Base-by-base conservation (phyloP, 2,329 filamentous ascomycete species). In the Aspergillus sp. region DNA sequence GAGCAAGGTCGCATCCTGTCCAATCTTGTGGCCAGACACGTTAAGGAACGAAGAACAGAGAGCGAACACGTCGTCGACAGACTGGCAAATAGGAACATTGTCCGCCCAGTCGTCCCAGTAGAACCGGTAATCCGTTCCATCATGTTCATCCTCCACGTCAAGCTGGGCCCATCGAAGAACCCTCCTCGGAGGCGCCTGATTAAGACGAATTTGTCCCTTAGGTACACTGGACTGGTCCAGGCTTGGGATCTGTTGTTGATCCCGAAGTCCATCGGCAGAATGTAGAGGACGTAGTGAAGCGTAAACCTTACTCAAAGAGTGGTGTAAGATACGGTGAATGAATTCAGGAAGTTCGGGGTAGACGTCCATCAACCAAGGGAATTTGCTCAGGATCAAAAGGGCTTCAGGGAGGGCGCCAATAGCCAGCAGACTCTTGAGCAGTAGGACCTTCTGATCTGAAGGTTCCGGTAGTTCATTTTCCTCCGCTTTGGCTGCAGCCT, bases 81-180 rank as follows among this genome's bases (percentile, higher is more conserved):
- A 86, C 64, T 95, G 90, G 62, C 93, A 98, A 17, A 95, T 73
- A 0, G 93, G 94, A 41, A 98, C 78, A 54, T 93, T 95, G 67
- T 97, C 91, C 2, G 84, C 79, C 93, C 93, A 98, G 58, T 97
- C 93, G 50, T 95, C 90, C 84, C 93, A 96, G 67, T 98, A 98
- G 64, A 94, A 97, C 30, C 86, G 82, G 65, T 96, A 97, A 45
- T 86, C 77, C 10, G 75, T 81, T 17, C 84, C 84, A 56, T 90
- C 88, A 47, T 83, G 84, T 22, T 82, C 82, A 60, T 93, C 88
- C 53, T 78, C 78, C 56, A 82, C 84, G 58, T 95, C 90, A 4
- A 89, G 82, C 58, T 86, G 85, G 4, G 90, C 86, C 91, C 91
- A 96, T 52, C 87, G 81, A 54, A 93, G 74, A 13, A 81, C 77